Evolutionary conservation across 441 rosid species (phyloP).

Genomic region (Pelargonium australe): DNA sequence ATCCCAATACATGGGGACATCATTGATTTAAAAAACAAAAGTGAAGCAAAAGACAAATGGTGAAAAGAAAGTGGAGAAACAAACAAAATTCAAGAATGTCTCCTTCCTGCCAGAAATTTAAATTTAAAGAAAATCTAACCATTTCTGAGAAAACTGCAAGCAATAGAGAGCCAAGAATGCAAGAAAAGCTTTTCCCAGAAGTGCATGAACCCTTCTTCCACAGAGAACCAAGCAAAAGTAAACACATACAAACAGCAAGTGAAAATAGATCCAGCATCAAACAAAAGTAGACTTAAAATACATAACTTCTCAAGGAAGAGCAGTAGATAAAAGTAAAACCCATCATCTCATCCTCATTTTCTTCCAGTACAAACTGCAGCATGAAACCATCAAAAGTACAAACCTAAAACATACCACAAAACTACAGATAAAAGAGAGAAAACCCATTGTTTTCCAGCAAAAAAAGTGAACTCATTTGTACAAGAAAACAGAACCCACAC

Average conservation of each 20-base stretch:
- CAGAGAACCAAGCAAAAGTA: not conserved
- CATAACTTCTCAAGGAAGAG: not conserved
- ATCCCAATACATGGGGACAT: too few species aligned
- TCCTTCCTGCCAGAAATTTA: not conserved
- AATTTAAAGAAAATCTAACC: not conserved
- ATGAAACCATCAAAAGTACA: too few species aligned
- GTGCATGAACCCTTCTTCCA: not conserved
- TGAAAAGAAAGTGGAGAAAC: constrained; percentile 4
- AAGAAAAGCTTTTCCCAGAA: not conserved
- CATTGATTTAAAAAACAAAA: too few species aligned
- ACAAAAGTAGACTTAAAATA: not conserved
- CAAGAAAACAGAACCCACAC: not conserved
- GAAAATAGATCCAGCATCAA: not conserved
- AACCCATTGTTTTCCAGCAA: too few species aligned
- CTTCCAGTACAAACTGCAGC: too few species aligned
- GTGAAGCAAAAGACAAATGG: not conserved
- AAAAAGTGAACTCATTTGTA: not conserved
- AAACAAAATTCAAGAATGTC: constrained; percentile 3
- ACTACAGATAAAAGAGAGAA: too few species aligned
- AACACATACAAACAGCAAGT: not conserved
- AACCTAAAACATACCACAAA: too few species aligned
- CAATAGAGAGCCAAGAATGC: constrained; percentile 1
- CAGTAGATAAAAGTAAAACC: not conserved
- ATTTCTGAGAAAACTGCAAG: not conserved
- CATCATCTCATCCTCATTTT: not conserved